Percentiles rank a stretch among this genome's conserved stretches.
phyloP scores from a whole-genome alignment of 2,329 filamentous ascomycete species.

The Paecilomyces sp. region DNA sequence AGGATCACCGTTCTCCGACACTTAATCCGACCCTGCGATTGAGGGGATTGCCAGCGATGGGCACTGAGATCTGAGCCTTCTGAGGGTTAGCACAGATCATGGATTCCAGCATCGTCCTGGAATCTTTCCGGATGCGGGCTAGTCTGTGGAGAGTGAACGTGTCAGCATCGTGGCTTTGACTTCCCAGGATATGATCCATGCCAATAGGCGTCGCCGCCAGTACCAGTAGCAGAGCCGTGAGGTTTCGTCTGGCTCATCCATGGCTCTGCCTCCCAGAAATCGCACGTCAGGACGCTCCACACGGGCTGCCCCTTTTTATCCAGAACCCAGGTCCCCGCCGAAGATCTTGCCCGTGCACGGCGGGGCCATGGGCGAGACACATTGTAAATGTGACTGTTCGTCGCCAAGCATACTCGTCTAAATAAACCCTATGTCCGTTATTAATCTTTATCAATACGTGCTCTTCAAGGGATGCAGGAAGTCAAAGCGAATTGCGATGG shows the following conservation, averaged over 20 bases:
- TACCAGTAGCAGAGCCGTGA: neutral
- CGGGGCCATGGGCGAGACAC: neutral
- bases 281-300: neutral
- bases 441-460: neutral
- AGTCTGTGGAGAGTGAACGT: slow-evolving; percentile 1
- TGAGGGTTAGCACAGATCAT: neutral
- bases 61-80: slow-evolving; percentile 1
- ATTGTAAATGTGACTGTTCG: neutral
- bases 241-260: neutral
- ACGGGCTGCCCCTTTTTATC: neutral
- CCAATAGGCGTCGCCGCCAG: neutral
- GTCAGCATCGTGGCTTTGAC: slow-evolving; percentile 2
- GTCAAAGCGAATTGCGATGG: neutral
- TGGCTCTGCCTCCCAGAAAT: neutral
- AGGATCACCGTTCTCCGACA: slow-evolving; percentile 14
- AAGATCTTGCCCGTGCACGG: neutral
- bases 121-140: neutral
- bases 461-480: neutral
- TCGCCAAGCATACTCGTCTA: neutral
- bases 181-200: neutral
- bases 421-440: neutral
- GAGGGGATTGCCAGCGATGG: slow-evolving; percentile 3
- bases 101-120: neutral
- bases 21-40: slow-evolving; percentile 7
- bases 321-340: neutral